Evolutionary conservation across 371 early-diverging fungal species (phyloP).

Genomic region (Dichotomocladium elegans): DNA sequence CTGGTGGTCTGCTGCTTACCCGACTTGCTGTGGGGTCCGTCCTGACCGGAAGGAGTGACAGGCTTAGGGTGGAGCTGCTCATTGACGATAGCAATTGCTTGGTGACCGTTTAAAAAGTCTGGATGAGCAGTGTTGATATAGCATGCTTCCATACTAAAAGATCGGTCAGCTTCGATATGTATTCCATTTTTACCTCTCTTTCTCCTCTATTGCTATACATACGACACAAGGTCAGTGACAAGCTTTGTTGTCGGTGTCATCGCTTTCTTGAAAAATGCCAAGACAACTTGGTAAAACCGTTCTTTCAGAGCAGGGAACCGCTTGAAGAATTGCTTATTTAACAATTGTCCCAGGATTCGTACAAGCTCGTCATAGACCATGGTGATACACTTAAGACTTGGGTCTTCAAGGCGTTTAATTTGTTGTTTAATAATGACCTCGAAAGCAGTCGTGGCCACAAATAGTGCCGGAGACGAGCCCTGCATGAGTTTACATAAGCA

Average conservation of each 20-base stretch:
- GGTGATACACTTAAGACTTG: constrained; percentile 88
- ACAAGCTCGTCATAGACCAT: constrained; percentile 96
- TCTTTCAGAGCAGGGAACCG: constrained; percentile 94
- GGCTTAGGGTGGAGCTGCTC: constrained; percentile 73
- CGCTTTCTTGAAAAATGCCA: constrained; percentile 88
- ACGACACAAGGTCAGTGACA: constrained; percentile 85
- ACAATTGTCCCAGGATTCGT: constrained; percentile 85
- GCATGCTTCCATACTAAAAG: constrained; percentile 79
- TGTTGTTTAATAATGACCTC: constrained; percentile 97
- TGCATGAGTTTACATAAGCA: too few species aligned
- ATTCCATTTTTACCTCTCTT: neutral
- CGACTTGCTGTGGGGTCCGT: constrained; percentile 36
- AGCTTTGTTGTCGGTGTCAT: constrained; percentile 91
- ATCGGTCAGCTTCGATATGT: neutral
- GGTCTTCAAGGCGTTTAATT: constrained; percentile 95
- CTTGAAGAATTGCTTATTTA: constrained; percentile 89
- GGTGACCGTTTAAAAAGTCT: constrained; percentile 96
- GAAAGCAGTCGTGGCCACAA: constrained; percentile 97
- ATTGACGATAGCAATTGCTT: constrained; percentile 89
- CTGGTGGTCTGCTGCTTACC: constrained; percentile 33
- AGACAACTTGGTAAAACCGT: constrained; percentile 84
- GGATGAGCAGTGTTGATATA: constrained; percentile 99
- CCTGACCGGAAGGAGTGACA: constrained; percentile 19
- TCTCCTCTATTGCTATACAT: constrained; percentile 28
- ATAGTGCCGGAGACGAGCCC: constrained; percentile 94